Evolutionary conservation across 2,329 filamentous ascomycete genomes (phyloP), one percentile per base, ranked within the genome.

Genomic region (Pseudocercospora crystallina): DNA sequence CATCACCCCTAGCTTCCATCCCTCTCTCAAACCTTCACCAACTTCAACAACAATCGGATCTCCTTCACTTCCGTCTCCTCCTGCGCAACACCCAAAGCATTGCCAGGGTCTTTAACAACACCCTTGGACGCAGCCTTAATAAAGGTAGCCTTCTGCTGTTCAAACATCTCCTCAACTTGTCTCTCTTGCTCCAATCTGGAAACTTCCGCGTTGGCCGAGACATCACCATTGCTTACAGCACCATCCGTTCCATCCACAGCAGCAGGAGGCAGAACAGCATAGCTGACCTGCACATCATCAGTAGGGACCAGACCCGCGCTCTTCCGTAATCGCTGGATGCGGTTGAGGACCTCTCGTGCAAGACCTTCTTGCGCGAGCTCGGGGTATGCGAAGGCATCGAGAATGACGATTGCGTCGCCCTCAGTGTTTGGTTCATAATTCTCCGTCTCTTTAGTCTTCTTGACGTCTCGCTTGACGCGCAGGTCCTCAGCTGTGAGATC

Each of bases 261-360:
- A 2, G 38, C 30, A 12, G 63, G 61, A 7, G 82, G 80, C 42
- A 95, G 73, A 5, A 97, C 83, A 51, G 79, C 80, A 74, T 96
- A 97, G 70, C 95, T 88, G 88, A 99, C 96, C 74, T 87, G 89
- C 56, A 99, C 85, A 66, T 97, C 94, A 66, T 99, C 94, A 0
- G 92, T 97, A 1, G 90, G 84, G 57, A 91, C 83, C 45, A 99
- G 78, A 0, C 90, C 90, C 7, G 91, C 91, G 76, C 94, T 94
- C 82, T 99, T 99, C 59, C 94, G 85, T 56, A 97, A 78, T 60
- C 89, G 83, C 74, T 99, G 94, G 15, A 99, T 87, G 35, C 92
- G 85, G 70, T 95, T 87, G 76, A 99, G 87, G 59, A 99, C 86
- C 72, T 97, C 94, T 63, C 94, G 82, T 1, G 89, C 92, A 47